Evolutionary conservation across 805 yeast genomes (phyloP).

Genomic region (Candida argentea): DNA sequence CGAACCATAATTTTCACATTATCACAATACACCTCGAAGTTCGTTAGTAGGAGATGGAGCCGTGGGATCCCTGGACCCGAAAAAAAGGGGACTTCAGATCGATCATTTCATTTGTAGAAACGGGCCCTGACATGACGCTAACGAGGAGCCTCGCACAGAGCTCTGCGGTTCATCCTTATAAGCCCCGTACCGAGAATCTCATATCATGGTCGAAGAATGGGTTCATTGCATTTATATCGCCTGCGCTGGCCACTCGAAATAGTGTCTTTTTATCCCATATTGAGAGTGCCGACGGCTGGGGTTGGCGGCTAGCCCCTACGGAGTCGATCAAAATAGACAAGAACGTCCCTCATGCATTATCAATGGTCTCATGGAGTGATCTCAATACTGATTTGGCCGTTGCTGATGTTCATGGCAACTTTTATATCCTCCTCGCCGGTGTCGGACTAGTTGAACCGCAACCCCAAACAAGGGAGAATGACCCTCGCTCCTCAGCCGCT

Average conservation of each 20-base stretch:
- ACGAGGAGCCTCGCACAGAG: no score
- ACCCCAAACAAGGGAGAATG: background rate
- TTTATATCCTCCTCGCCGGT: constrained; percentile 32
- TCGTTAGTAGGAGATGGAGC: no score
- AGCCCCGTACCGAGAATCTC: no score
- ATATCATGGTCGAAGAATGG: constrained; percentile 83
- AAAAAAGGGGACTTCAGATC: no score
- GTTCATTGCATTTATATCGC: constrained; percentile 60
- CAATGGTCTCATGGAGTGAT: constrained; percentile 61
- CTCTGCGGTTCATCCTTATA: no score
- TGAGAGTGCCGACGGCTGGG: constrained; percentile 63
- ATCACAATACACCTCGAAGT: no score
- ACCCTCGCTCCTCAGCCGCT: constrained; percentile 2
- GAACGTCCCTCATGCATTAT: constrained; percentile 21
- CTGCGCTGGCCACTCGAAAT: constrained; percentile 20
- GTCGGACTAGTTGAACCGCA: constrained; percentile 27
- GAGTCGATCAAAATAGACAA: constrained; percentile 22
- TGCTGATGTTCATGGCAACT: constrained; percentile 61
- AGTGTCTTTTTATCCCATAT: constrained; percentile 52
- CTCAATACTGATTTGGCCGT: constrained; percentile 76
- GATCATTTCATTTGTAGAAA: no score
- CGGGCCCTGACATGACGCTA: no score
- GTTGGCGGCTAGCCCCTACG: constrained; percentile 69
- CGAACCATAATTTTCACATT: no score
- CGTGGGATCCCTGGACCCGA: no score